Conservation (phyloP, 2,329 filamentous ascomycete species). For the Pestalotiopsis sp. region DNA sequence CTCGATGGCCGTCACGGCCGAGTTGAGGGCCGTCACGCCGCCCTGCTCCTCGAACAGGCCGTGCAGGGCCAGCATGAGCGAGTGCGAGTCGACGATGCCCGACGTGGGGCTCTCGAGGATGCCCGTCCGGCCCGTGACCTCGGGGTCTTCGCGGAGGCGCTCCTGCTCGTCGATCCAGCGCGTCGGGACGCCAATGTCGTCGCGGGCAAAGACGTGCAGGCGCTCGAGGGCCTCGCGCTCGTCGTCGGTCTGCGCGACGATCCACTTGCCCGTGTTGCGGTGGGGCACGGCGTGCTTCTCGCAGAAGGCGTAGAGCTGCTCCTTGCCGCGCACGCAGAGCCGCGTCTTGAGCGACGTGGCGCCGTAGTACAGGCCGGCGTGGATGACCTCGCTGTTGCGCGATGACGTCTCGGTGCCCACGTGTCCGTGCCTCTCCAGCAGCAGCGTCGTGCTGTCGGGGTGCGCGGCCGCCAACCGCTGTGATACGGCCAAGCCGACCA, state of each 20-base stretch:
- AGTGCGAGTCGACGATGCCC: slow-evolving; percentile 88
- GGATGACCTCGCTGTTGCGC: slow-evolving; percentile 94
- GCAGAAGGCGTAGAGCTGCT: slow-evolving; percentile 81
- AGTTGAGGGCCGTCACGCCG: slow-evolving; percentile 73
- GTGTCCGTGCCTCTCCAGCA: slow-evolving; percentile 78
- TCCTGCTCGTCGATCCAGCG: slow-evolving; percentile 69
- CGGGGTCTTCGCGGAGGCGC: slow-evolving; percentile 69
- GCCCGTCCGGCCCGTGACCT: slow-evolving; percentile 71
- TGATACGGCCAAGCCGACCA: slow-evolving; percentile 81
- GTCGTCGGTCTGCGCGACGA: slow-evolving; percentile 79
- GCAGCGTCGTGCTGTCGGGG: slow-evolving; percentile 66
- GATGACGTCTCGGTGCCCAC: slow-evolving; percentile 86
- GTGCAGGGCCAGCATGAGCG: slow-evolving; percentile 79
- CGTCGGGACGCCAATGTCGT: slow-evolving; percentile 62
- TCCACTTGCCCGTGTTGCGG: slow-evolving; percentile 85
- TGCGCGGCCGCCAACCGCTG: slow-evolving; percentile 67
- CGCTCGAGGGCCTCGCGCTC: slow-evolving; percentile 67
- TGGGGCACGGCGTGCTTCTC: slow-evolving; percentile 67
- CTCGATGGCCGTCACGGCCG: slow-evolving; percentile 63
- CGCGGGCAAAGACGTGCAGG: slow-evolving; percentile 48
- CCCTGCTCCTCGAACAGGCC: slow-evolving; percentile 77
- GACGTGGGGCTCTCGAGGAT: slow-evolving; percentile 85
- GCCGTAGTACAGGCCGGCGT: slow-evolving; percentile 93
- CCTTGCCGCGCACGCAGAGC: slow-evolving; percentile 78
- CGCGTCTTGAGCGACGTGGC: slow-evolving; percentile 74